Conservation (phyloP, 2,329 filamentous ascomycete species). For the Zymoseptoria pseudotritici region DNA sequence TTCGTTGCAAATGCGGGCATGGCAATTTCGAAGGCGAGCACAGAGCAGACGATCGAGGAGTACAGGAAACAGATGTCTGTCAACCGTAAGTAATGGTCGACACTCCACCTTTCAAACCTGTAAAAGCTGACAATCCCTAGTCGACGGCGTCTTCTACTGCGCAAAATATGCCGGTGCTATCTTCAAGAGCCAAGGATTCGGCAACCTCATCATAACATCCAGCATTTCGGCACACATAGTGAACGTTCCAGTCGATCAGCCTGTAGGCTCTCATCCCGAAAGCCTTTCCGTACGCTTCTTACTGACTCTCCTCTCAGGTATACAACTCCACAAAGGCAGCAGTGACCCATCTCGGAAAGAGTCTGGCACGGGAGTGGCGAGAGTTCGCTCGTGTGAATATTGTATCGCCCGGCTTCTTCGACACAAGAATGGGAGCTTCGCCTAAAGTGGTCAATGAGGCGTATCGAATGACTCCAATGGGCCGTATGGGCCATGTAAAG, state of each 20-base stretch:
- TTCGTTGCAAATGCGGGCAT: conserved; percentile 90
- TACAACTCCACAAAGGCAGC: conserved; percentile 53
- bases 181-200: conserved; percentile 38
- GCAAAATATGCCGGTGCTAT: conserved; percentile 36
- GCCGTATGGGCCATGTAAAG: conserved; percentile 30
- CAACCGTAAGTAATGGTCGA: conserved; percentile 36
- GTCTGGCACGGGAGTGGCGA: conserved; percentile 49
- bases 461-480: conserved; percentile 44
- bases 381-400: conserved; percentile 51
- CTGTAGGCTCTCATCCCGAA: conserved; percentile 24
- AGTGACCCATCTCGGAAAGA: conserved; percentile 50
- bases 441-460: conserved; percentile 40
- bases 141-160: conserved; percentile 36
- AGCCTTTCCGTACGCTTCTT: not conserved
- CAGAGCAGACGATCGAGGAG: conserved; percentile 48
- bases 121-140: conserved; percentile 8
- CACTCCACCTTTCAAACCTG: not conserved
- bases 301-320: conserved; percentile 22
- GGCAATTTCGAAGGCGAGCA: conserved; percentile 60
- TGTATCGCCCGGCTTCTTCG: conserved; percentile 49
- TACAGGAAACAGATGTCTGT: conserved; percentile 48
- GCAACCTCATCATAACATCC: conserved; percentile 44
- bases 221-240: conserved; percentile 30
- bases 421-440: conserved; percentile 49
- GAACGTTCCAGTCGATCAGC: conserved; percentile 45